Base-by-base conservation (phyloP, 495 filamentous ascomycete genomes). In the Mytilinidion resinicola region DNA sequence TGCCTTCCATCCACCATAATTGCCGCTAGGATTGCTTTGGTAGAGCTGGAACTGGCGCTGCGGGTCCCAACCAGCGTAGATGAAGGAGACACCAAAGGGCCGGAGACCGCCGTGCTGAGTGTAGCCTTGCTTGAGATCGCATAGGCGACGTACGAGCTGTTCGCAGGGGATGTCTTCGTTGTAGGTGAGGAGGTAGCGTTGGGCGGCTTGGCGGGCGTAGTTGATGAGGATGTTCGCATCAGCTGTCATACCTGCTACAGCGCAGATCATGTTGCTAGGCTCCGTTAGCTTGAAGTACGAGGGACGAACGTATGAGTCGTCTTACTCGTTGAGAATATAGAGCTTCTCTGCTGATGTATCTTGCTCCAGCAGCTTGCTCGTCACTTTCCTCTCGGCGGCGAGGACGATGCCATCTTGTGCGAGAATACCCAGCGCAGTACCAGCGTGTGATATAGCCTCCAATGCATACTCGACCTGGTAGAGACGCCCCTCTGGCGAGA, bases 201-300 rank as follows among this genome's bases (percentile, higher is more conserved):
- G 93, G 57, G 93, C 95, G 68, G 86, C 86, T 82, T 95, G 90
- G 61, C 93, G 91, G 74, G 93, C 93, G 76, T 89, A 96, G 81
- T 97, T 97, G 85, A 98, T 97, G 66, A 98, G 87, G 75, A 98
- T 98, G 79, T 98, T 98, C 65, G 93, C 93, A 73, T 98, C 93
- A 70, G 93, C 91, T 49, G 90, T 97, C 93, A 97, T 96, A 77
- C 93, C 93, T 63, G 93, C 93, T 55, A 98, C 93, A 55, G 93
- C 93, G 78, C 92, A 96, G 72, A 98, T 97, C 95, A 97, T 97
- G 79, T 98, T 98, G 78, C 93, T 98, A 64, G 6, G 48, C 17
- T 20, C 20, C 25, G 8, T 47, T 35, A 59, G 47, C 19, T 21
- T n/a, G 25, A 19, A 33, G 48, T 20, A 1, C 4, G 44, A 19